Conservation (phyloP, 2,329 filamentous ascomycete genomes). For the Xylaria sp. region DNA sequence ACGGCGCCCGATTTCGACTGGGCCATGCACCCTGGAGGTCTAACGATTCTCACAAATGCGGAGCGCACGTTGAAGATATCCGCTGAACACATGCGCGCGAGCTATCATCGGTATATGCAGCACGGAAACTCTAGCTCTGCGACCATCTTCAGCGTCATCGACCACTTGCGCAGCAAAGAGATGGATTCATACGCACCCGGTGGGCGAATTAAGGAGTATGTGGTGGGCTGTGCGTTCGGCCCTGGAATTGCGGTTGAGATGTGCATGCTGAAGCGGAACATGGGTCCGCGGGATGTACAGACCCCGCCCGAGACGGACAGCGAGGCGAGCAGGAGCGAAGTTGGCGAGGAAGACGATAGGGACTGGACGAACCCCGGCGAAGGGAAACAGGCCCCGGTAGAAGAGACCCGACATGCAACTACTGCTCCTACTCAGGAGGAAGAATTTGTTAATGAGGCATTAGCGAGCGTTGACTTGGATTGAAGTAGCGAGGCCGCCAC, state of each 20-base stretch:
- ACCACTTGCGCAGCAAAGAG: constrained; percentile 67
- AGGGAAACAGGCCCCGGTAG: constrained; percentile 31
- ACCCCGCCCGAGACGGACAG: constrained; percentile 66
- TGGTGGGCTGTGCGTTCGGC: constrained; percentile 76
- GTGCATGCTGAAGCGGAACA: constrained; percentile 68
- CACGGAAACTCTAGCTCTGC: constrained; percentile 76
- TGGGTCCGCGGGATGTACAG: constrained; percentile 51
- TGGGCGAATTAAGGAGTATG: constrained; percentile 62
- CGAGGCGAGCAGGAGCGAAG: constrained; percentile 57
- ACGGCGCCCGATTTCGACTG: constrained; percentile 72
- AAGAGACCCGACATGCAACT: not conserved
- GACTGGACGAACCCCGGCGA: constrained; percentile 46
- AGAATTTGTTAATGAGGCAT: constrained; percentile 39
- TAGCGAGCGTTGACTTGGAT: constrained; percentile 43
- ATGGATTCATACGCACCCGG: constrained; percentile 67
- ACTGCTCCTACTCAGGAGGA: constrained; percentile 16
- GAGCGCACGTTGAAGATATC: constrained; percentile 67
- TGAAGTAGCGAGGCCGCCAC: constrained; percentile 20
- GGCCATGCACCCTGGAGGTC: constrained; percentile 77
- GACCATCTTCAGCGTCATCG: constrained; percentile 74
- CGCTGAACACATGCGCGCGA: constrained; percentile 74
- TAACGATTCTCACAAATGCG: constrained; percentile 72
- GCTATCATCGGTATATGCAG: constrained; percentile 73
- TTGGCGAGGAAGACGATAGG: constrained; percentile 50
- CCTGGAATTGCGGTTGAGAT: constrained; percentile 76